Conservation (phyloP, 2,329 filamentous ascomycete genomes). For the Verruconis gallopava region DNA sequence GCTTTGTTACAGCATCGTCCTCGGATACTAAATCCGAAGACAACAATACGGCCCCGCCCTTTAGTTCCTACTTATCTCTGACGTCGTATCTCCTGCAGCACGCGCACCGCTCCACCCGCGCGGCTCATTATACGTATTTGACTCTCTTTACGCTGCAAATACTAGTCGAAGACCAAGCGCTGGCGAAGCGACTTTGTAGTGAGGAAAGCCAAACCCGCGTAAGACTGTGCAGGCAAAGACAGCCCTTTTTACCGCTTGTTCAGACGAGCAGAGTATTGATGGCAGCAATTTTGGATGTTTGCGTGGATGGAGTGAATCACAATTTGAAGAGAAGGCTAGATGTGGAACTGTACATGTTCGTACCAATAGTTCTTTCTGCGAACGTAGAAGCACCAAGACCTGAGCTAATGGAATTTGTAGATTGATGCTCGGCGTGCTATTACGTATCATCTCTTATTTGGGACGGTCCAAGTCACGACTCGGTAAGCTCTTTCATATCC, state of each 20-base stretch:
- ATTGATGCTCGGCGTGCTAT: slow-evolving; percentile 69
- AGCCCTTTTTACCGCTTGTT: slow-evolving; percentile 69
- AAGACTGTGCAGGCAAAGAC: slow-evolving; percentile 76
- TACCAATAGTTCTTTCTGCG: slow-evolving; percentile 13
- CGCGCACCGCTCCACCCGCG: slow-evolving; percentile 68
- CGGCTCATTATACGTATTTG: slow-evolving; percentile 71
- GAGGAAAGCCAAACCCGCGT: slow-evolving; percentile 62
- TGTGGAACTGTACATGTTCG: slow-evolving; percentile 69
- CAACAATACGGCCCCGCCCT: slow-evolving; percentile 56
- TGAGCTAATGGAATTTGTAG: slow-evolving; percentile 25
- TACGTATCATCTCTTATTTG: slow-evolving; percentile 73
- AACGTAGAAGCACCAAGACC: slow-evolving; percentile 1
- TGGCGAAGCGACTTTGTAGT: slow-evolving; percentile 75
- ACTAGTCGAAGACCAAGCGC: slow-evolving; percentile 68
- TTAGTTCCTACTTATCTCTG: slow-evolving; percentile 73
- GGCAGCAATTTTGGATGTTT: slow-evolving; percentile 67
- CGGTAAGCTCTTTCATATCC: slow-evolving; percentile 17
- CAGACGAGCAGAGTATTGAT: slow-evolving; percentile 60
- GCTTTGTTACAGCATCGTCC: slow-evolving; percentile 63
- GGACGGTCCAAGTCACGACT: slow-evolving; percentile 71
- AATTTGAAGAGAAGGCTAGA: slow-evolving; percentile 80
- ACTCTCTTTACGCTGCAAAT: slow-evolving; percentile 77
- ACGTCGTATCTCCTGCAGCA: slow-evolving; percentile 91
- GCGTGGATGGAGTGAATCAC: slow-evolving; percentile 86
- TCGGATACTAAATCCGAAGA: slow-evolving; percentile 42